phyloP scores from a whole-genome alignment of 2,329 filamentous ascomycete genomes.

The Byssochlamys sp. region DNA sequence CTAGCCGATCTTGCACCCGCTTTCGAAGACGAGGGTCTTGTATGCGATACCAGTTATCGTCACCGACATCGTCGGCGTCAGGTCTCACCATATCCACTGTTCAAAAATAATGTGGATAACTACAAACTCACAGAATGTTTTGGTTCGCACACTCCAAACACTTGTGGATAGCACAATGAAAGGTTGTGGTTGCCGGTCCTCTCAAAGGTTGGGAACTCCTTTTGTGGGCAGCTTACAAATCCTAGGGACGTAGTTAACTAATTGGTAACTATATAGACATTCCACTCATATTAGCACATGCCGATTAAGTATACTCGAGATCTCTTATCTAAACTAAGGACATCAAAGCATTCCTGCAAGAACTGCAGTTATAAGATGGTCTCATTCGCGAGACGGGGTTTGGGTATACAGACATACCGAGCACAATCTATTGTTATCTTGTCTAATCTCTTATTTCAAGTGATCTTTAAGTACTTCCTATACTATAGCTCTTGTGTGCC shows the following conservation, averaged over 20 bases:
- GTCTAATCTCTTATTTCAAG: not conserved
- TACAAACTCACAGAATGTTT: no score
- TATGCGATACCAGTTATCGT: constrained; percentile 23
- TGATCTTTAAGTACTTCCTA: not conserved
- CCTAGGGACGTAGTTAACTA: not conserved
- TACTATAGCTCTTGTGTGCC: not conserved
- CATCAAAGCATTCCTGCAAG: no score
- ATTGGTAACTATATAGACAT: no score
- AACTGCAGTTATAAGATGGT: no score
- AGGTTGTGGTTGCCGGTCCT: no score
- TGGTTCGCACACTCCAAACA: not conserved
- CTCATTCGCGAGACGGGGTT: no score
- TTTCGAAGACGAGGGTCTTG: constrained; percentile 29
- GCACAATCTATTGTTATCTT: not conserved
- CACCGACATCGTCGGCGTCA: not conserved
- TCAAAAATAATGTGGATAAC: not conserved
- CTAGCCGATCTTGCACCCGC: constrained; percentile 32
- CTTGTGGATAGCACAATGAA: not conserved
- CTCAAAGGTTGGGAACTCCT: not conserved
- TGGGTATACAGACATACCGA: no score
- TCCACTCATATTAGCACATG: no score
- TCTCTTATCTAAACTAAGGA: no score
- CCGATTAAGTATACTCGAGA: no score
- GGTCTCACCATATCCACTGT: not conserved
- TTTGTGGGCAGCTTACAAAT: not conserved